phyloP scores from a whole-genome alignment of 2,329 filamentous ascomycete species.

The Ascocoryne sarcoides region DNA sequence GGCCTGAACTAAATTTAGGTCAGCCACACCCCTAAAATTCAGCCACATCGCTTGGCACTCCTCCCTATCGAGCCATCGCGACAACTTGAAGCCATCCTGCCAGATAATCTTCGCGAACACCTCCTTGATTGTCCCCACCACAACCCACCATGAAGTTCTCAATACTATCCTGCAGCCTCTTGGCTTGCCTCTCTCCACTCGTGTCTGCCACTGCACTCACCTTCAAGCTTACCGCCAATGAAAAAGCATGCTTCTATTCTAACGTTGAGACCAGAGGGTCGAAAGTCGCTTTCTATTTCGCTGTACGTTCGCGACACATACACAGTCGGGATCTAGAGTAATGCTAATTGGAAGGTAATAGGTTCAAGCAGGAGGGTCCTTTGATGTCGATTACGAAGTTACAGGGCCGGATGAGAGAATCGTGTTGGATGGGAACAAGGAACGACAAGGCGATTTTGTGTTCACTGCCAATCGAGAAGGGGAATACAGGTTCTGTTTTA shows the following conservation, averaged over 20 bases:
- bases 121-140: no score
- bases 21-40: no score
- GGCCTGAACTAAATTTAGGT: no score
- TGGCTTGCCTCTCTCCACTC: conserved; percentile 62
- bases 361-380: conserved; percentile 97
- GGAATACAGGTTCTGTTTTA: conserved; percentile 96
- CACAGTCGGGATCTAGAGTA: background rate
- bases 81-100: no score
- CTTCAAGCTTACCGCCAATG: conserved; percentile 82
- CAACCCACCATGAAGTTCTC: conserved; percentile 63
- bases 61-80: no score
- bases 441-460: conserved; percentile 93
- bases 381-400: conserved; percentile 92
- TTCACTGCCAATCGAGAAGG: conserved; percentile 84
- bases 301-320: conserved; percentile 61
- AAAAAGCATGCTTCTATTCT: conserved; percentile 93
- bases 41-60: no score
- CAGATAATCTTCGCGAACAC: no score
- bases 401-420: conserved; percentile 71
- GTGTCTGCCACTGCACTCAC: conserved; percentile 85
- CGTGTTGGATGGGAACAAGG: conserved; percentile 80
- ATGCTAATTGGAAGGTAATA: conserved; percentile 35
- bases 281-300: conserved; percentile 98
- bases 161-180: conserved; percentile 53
- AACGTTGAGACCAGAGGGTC: conserved; percentile 66